A percentile compares a stretch with the other conserved stretches of the same genome.
Evolutionary conservation across 164 flowering plant genomes (phyloP).

Genomic region (Paratinospora sagittata): DNA sequence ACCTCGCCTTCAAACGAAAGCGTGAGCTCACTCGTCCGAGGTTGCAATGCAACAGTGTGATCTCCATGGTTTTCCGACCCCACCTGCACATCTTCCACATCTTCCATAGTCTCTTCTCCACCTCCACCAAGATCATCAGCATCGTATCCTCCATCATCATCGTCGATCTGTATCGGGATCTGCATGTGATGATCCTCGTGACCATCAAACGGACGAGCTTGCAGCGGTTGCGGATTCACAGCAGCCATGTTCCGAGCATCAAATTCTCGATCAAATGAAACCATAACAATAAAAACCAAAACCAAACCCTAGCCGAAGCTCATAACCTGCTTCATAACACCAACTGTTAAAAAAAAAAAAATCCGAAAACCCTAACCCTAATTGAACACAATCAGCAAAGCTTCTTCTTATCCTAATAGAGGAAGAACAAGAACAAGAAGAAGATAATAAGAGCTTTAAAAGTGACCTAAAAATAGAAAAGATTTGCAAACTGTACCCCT

Average conservation of each 20-base stretch:
- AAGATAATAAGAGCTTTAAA: too few relatives aligned
- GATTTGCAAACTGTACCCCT: conserved; percentile 9
- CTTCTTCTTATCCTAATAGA: not conserved
- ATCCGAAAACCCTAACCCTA: conserved; percentile 13
- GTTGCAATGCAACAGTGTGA: conserved; percentile 8
- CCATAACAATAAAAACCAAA: not conserved
- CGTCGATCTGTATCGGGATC: conserved; percentile 17
- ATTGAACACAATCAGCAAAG: not conserved
- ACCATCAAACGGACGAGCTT: conserved; percentile 17
- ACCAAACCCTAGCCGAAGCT: not conserved
- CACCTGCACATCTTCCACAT: conserved; percentile 13
- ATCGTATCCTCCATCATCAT: conserved; percentile 14
- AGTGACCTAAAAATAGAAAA: conserved; percentile 1
- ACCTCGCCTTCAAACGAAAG: conserved; percentile 28
- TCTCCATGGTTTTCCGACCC: conserved; percentile 10
- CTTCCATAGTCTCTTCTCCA: conserved; percentile 18
- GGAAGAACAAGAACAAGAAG: not conserved
- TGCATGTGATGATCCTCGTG: conserved; percentile 8
- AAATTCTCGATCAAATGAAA: conserved; percentile 2
- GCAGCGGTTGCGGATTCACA: conserved; percentile 17
- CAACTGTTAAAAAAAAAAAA: not conserved
- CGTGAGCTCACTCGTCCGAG: conserved; percentile 24
- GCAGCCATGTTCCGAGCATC: conserved; percentile 12
- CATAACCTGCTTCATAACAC: conserved; percentile 4
- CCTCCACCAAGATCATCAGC: conserved; percentile 10